These are phyloP conservation scores for Colletotrichum tabaci DNA, from an alignment of 2,329 filamentous ascomycete genomes.

Conservation along the genomic window DNA sequence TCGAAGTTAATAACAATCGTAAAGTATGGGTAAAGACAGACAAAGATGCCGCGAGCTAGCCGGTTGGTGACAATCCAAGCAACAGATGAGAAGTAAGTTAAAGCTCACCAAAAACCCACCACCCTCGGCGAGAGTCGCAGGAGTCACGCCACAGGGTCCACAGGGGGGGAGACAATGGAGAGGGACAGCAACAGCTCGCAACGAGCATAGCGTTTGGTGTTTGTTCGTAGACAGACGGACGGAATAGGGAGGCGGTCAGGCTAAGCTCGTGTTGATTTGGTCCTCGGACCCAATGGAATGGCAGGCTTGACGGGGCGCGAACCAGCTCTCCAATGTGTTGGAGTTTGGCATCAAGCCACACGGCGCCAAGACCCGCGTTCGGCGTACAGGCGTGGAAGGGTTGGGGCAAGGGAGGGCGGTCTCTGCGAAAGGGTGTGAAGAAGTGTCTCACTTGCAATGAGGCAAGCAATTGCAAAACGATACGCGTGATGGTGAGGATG, in stretches of 20 bases:
- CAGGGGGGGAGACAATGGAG: neutral
- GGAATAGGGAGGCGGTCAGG: slow-evolving; percentile 11
- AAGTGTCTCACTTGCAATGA: neutral
- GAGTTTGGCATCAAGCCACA: slow-evolving; percentile 28
- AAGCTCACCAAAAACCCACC: neutral
- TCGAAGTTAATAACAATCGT: neutral
- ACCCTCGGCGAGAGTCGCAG: neutral
- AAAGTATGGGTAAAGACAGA: too few relatives aligned
- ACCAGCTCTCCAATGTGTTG: slow-evolving; percentile 8
- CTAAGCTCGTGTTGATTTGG: slow-evolving; percentile 16
- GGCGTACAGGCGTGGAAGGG: slow-evolving; percentile 13
- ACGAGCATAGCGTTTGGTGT: slow-evolving; percentile 22
- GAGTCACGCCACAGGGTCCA: neutral
- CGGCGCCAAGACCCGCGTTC: slow-evolving; percentile 23
- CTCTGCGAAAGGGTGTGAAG: neutral
- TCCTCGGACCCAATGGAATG: slow-evolving; percentile 15
- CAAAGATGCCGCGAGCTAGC: neutral
- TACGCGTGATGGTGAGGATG: too few relatives aligned
- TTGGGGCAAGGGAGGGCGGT: slow-evolving; percentile 3
- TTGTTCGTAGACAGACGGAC: neutral
- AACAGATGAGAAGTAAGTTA: neutral
- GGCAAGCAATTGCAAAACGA: neutral
- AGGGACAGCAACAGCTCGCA: neutral
- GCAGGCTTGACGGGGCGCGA: slow-evolving; percentile 7
- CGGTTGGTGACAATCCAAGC: neutral